Evolutionary conservation across 2,329 filamentous ascomycete species (phyloP).

Genomic region (Pestalotiopsis sp.): DNA sequence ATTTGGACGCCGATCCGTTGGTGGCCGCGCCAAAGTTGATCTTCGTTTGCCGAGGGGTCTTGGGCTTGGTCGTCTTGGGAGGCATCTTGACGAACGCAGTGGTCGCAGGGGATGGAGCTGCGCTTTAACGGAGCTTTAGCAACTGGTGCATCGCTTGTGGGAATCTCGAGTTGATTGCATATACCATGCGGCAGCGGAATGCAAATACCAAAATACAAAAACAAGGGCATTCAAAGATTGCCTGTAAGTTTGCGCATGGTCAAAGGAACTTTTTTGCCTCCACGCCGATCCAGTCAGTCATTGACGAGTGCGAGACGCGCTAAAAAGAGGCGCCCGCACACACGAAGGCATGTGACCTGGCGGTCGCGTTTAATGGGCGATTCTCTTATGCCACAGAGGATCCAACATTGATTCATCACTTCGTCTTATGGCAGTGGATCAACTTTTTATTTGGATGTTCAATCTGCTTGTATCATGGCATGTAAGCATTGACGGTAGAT

Average conservation of each 20-base stretch:
- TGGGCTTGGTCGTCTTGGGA: conserved; percentile 12
- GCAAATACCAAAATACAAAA: not conserved
- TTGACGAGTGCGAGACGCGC: not conserved
- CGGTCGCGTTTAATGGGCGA: not conserved
- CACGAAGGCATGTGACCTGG: not conserved
- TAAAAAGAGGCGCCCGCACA: not conserved
- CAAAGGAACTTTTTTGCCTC: not conserved
- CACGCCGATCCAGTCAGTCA: not conserved
- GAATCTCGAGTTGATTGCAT: not conserved
- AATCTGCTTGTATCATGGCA: too few relatives aligned
- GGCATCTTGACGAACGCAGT: not conserved
- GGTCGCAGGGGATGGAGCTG: not conserved
- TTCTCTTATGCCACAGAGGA: not conserved
- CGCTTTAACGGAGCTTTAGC: not conserved
- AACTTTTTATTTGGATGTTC: too few relatives aligned
- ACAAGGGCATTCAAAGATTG: not conserved
- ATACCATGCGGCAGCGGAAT: not conserved
- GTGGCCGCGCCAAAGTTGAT: conserved; percentile 29
- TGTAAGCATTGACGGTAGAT: too few relatives aligned
- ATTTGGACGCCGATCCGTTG: conserved; percentile 21
- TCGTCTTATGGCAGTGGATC: too few relatives aligned
- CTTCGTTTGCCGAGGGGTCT: conserved; percentile 27
- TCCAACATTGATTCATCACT: too few relatives aligned
- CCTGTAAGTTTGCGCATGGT: not conserved
- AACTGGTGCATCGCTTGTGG: not conserved